phyloP scores from a whole-genome alignment of 768 basidiomycete species.

The Lentinula raphanica region DNA sequence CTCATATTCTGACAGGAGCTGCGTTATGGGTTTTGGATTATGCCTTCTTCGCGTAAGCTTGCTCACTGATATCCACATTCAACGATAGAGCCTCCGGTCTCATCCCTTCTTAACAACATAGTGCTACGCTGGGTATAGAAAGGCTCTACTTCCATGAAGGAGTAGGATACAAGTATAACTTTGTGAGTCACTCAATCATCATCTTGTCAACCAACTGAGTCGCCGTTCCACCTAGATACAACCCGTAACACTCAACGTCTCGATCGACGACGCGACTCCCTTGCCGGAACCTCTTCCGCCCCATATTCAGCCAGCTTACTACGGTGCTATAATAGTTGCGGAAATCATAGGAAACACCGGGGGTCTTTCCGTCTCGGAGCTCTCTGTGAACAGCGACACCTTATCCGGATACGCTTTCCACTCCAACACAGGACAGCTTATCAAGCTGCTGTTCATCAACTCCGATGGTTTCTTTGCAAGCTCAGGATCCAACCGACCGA shows the following conservation, averaged over 20 bases:
- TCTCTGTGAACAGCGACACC: conserved; percentile 38
- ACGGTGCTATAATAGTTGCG: conserved; percentile 55
- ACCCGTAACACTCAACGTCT: conserved; percentile 52
- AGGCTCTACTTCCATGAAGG: conserved; percentile 62
- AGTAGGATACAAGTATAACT: conserved; percentile 66
- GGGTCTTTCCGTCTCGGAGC: conserved; percentile 37
- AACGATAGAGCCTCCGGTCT: background rate
- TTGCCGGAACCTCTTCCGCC: conserved; percentile 46
- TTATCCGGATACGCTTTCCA: conserved; percentile 62
- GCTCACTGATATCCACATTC: background rate
- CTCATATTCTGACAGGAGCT: conserved; percentile 67
- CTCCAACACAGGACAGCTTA: conserved; percentile 33
- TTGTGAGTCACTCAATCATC: conserved; percentile 29
- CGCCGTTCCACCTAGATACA: conserved; percentile 44
- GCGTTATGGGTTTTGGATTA: conserved; percentile 68
- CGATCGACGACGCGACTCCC: conserved; percentile 48
- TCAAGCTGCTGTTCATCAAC: conserved; percentile 55
- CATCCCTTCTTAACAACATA: too few relatives aligned
- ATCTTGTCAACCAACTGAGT: background rate
- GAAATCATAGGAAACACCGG: conserved; percentile 51
- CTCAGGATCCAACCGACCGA: conserved; percentile 26
- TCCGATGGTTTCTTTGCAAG: conserved; percentile 42
- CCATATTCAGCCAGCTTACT: conserved; percentile 64
- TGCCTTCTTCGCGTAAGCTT: conserved; percentile 45
- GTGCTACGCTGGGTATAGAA: conserved; percentile 14